Base-by-base conservation (phyloP, 1,284 basidiomycete genomes). In the Wolfiporia cocos region DNA sequence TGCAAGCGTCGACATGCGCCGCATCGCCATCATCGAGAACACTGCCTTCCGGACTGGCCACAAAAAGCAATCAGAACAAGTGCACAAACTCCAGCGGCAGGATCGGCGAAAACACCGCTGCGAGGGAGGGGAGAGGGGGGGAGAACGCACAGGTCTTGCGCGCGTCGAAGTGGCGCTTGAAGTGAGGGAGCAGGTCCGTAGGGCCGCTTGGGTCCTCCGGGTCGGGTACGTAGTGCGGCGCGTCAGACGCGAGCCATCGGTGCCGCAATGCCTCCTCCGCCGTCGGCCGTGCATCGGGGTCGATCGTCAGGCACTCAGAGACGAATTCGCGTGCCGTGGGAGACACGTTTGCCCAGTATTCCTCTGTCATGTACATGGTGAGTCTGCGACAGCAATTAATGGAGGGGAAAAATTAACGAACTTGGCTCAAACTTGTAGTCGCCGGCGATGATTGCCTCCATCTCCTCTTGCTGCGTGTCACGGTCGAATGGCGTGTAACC, bases 401-500 rank as follows among this genome's bases (percentile, higher is more conserved):
- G n/a, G n/a, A n/a, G n/a, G n/a, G n/a, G n/a, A n/a, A n/a, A n/a
- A n/a, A n/a, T n/a, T n/a, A 22, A 12, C 60, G 45, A 39, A 66
- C 72, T 73, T 6, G 92, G 92, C 64, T 92, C 90, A 57, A 95
- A 96, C 59, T 81, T 84, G 69, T 91, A 96, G 65, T 94, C 88
- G 17, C 92, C 93, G 2, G 78, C 78, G 46, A 92, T 81, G 69
- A 96, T 96, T 14, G 93, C 93, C 58, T 93, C 83, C 87, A 91
- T 92, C 65, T 93, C 91, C 51, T 81, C 76, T 57, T 84, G 83
- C 57, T 91, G 91, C 5, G 74, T 82, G 48, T 96, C 92, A 31
- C 90, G 81, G 63, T 97, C 93, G 62, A 95, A 95, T 1, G 92
- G 92, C 2, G 92, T 96, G 68, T 95, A 95, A 6, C 92, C 66